A percentile compares a stretch with the other conserved stretches of the same genome.
phyloP scores from a whole-genome alignment of 2,329 filamentous ascomycete species.

The Juglanconis juglandina region DNA sequence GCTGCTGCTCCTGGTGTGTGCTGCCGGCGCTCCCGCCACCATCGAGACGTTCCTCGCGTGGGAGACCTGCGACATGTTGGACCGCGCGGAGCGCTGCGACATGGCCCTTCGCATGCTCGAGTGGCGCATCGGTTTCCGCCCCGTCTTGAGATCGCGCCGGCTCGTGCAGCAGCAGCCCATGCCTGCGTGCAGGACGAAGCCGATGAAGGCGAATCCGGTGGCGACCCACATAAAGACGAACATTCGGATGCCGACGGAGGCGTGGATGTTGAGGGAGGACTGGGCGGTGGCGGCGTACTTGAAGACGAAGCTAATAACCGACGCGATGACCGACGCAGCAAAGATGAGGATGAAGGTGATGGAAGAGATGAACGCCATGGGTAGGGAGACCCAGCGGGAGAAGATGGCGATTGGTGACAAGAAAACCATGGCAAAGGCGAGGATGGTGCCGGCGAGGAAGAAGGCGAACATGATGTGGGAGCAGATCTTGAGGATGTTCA shows the following conservation, averaged over 20 bases:
- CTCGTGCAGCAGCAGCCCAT: conserved; percentile 74
- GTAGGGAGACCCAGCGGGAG: conserved; percentile 59
- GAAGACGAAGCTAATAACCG: conserved; percentile 80
- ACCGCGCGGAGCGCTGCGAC: conserved; percentile 8
- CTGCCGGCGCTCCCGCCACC: background rate
- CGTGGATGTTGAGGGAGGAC: conserved; percentile 71
- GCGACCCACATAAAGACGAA: conserved; percentile 89
- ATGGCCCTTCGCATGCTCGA: conserved; percentile 17
- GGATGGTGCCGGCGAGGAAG: conserved; percentile 68
- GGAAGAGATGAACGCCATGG: conserved; percentile 65
- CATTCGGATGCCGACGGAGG: conserved; percentile 69
- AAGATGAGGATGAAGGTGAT: conserved; percentile 64
- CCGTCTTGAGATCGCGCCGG: conserved; percentile 47
- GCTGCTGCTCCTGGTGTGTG: conserved; percentile 13
- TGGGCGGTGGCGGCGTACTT: conserved; percentile 70
- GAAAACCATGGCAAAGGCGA: conserved; percentile 72
- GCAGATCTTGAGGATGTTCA: conserved; percentile 69
- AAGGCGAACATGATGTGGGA: conserved; percentile 87
- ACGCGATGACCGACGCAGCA: conserved; percentile 71
- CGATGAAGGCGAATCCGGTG: conserved; percentile 61
- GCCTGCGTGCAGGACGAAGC: conserved; percentile 69
- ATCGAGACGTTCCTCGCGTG: conserved; percentile 2
- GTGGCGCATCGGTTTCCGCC: conserved; percentile 28
- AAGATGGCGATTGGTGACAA: conserved; percentile 54
- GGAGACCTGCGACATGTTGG: conserved; percentile 28